Base-by-base conservation (phyloP, 2,329 filamentous ascomycete genomes). In the Fusarium stilboides region DNA sequence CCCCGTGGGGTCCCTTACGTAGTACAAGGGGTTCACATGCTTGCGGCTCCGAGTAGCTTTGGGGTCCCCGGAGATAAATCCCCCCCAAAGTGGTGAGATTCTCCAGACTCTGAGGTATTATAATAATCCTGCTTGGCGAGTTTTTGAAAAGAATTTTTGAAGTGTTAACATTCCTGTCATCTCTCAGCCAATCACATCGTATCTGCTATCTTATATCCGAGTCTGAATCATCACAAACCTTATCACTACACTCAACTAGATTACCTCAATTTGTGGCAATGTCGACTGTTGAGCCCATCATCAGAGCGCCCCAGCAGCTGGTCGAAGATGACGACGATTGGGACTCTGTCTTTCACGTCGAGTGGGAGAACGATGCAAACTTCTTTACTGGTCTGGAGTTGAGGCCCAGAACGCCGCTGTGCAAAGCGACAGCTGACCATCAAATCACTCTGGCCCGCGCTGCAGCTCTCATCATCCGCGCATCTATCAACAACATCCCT, bases 1-100 rank as follows among this genome's bases (percentile, higher is more conserved):
- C 62, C 62, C 62, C 62, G 46, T 60, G 62, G 62, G 62, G 62
- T 65, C n/a, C 8, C 12, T 31, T 31, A 31, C 28, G 28, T 31
- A 13, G 26, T 15, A 14, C 33, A 24, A 39, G 39, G 39, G 39
- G 37, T 45, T 58, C 57, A 59, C 53, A 59, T 59, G 55, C 44
- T 26, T 60, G 60, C 60, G 57, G 60, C 61, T 58, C 62, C 45
- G 52, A 64, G 28, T 58, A 39, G 39, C 36, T 55, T 55, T 59
- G 49, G 56, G 56, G 56, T 53, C 45, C 53, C 54, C 46, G 26
- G 54, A 57, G 54, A 51, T 52, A 33, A 31, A 26, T 26, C 10
- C 42, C 26, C 26, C 36, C 20, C n/a, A 36, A 62, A 56, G 37
- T 56, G 49, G 49, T 37, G 36, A 43, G 43, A 63, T 20, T 14